Evolutionary conservation across 352 stramenopile genomes (phyloP).

Genomic region (Plasmopara muralis): DNA sequence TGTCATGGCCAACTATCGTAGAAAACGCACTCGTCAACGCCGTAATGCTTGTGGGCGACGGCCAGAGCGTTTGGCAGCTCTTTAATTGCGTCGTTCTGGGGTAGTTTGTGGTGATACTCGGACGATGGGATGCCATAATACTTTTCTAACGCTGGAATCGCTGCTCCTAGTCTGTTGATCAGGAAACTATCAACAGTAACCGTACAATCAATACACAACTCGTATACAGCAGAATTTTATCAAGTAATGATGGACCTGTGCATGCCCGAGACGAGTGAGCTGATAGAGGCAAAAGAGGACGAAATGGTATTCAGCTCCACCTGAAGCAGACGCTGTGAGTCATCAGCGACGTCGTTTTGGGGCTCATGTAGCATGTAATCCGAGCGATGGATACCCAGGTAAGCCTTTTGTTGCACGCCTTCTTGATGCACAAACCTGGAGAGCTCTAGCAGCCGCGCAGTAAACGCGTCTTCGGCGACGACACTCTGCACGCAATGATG

Average conservation of each 20-base stretch:
- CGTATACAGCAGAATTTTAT: neutral
- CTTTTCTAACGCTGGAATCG: conserved; percentile 43
- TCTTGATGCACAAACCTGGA: conserved; percentile 63
- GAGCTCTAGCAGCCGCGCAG: conserved; percentile 64
- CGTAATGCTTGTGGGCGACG: conserved; percentile 61
- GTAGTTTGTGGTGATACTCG: conserved; percentile 44
- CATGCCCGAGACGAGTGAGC: conserved; percentile 86
- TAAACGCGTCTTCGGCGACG: conserved; percentile 86
- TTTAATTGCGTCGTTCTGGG: conserved; percentile 56
- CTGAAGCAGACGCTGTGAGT: conserved; percentile 78
- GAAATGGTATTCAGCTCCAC: conserved; percentile 99
- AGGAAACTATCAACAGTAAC: conserved; percentile 33
- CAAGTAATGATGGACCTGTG: conserved; percentile 52
- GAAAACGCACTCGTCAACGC: conserved; percentile 49
- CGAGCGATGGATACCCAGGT: conserved; percentile 87
- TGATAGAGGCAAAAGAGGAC: conserved; percentile 95
- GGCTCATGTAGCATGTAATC: conserved; percentile 94
- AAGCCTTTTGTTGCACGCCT: conserved; percentile 72
- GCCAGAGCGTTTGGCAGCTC: conserved; percentile 66
- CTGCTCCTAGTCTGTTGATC: conserved; percentile 35
- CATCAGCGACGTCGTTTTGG: conserved; percentile 24
- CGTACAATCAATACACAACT: neutral
- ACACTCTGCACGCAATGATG: conserved; percentile 63
- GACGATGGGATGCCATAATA: conserved; percentile 39
- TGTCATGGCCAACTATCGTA: neutral